phyloP scores from a whole-genome alignment of 225 moss, liverwort and hornwort species.

The Pseudoscleropodium purum region DNA sequence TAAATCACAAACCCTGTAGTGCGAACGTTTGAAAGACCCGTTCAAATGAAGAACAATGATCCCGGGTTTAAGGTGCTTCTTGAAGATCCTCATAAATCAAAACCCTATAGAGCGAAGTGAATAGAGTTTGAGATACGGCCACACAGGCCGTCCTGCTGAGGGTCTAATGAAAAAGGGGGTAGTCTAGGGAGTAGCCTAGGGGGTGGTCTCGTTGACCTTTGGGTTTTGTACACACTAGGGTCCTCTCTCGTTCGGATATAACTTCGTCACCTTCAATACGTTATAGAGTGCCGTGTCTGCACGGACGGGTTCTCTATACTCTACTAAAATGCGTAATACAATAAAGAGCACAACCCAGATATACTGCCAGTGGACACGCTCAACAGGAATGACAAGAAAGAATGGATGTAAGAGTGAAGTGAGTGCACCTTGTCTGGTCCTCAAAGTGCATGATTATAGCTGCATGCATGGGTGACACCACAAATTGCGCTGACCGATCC shows the following conservation, averaged over 20 bases:
- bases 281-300: background rate
- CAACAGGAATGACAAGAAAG: background rate
- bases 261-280: background rate
- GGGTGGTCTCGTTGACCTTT: background rate
- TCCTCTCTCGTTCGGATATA: background rate
- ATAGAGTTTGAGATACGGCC: background rate
- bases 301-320: background rate
- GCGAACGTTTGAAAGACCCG: background rate
- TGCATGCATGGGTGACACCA: slow-evolving; percentile 94
- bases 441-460: slow-evolving; percentile 98
- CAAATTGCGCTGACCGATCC: slow-evolving; percentile 91
- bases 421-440: slow-evolving; percentile 58
- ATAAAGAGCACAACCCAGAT: background rate
- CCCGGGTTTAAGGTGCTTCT: background rate
- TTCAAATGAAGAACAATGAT: background rate
- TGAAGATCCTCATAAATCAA: background rate
- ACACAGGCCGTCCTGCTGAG: background rate
- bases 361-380: background rate
- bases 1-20: background rate
- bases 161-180: background rate
- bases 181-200: background rate
- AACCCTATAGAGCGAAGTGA: background rate
- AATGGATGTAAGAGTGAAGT: background rate
- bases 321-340: background rate
- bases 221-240: background rate